phyloP scores from a whole-genome alignment of 106 monocot species.

The Dioscorea alata region DNA sequence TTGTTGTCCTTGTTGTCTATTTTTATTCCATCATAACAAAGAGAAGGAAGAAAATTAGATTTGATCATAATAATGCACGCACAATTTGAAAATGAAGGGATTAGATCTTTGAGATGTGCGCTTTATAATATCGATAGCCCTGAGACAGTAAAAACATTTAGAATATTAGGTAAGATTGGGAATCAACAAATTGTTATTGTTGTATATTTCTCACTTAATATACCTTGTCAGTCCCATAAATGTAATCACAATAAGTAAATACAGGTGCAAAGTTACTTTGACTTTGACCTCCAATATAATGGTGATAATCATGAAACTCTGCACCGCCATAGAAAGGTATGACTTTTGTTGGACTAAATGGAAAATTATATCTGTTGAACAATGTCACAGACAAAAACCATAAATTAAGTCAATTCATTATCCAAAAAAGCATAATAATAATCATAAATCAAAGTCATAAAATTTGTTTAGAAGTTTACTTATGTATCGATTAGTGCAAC shows the following conservation, averaged over 20 bases:
- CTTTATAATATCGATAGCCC: conserved; percentile 84
- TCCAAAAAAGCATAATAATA: not conserved
- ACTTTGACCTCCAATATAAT: conserved; percentile 86
- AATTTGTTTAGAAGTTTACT: too few relatives aligned
- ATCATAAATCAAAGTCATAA: too few relatives aligned
- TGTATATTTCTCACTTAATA: not conserved
- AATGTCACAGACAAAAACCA: not conserved
- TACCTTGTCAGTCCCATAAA: conserved; percentile 97
- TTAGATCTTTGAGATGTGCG: conserved; percentile 51
- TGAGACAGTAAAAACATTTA: conserved; percentile 24
- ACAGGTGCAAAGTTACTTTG: conserved; percentile 97
- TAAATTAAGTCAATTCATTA: not conserved
- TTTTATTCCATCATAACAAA: not conserved
- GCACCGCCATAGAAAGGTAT: conserved; percentile 98
- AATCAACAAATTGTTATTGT: not conserved
- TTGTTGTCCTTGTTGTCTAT: too few relatives aligned
- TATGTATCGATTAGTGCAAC: too few relatives aligned
- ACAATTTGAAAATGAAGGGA: too few relatives aligned
- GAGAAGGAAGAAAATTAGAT: not conserved
- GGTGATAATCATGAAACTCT: conserved; percentile 95
- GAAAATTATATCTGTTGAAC: conserved; percentile 79
- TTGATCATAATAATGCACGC: not conserved
- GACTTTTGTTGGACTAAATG: conserved; percentile 53
- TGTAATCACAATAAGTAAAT: conserved; percentile 93
- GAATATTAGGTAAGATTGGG: not conserved